Evolutionary conservation across 1,284 basidiomycete species (phyloP).

Genomic region (Cutaneotrichosporon curvatum): DNA sequence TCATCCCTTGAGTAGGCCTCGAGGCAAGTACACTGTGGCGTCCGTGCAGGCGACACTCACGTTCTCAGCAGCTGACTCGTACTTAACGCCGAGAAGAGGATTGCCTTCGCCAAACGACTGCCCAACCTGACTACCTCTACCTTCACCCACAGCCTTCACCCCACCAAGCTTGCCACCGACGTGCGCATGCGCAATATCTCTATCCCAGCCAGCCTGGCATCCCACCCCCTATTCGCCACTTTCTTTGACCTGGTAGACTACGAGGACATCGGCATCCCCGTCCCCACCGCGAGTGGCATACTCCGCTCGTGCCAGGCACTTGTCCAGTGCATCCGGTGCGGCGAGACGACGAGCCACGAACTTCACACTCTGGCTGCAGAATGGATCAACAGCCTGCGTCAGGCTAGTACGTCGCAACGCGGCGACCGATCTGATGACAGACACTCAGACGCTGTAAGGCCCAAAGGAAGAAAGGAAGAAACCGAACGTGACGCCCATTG

Average conservation of each 20-base stretch:
- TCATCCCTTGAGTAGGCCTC: too few relatives aligned
- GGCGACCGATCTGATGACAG: not conserved
- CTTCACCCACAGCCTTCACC: too few relatives aligned
- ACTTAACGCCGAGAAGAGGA: too few relatives aligned
- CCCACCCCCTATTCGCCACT: conserved; percentile 2
- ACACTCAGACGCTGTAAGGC: not conserved
- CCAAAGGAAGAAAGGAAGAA: too few relatives aligned
- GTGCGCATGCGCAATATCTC: not conserved
- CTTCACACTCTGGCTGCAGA: not conserved
- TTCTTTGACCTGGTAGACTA: conserved; percentile 4
- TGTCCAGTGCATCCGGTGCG: not conserved
- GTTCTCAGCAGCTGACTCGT: too few relatives aligned
- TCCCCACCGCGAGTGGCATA: not conserved
- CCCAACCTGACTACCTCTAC: too few relatives aligned
- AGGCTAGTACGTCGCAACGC: not conserved
- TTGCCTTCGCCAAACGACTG: too few relatives aligned
- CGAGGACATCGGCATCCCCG: not conserved
- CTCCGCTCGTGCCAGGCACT: conserved; percentile 1
- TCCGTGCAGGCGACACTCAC: too few relatives aligned
- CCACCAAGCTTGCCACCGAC: not conserved
- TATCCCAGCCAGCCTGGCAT: not conserved
- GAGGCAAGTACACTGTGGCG: too few relatives aligned
- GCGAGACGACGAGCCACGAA: not conserved
- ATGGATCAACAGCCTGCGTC: conserved; percentile 1
- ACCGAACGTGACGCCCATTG: too few relatives aligned